Conservation (phyloP, 148 eudicot genomes). For the Rhododendron ovatum region DNA sequence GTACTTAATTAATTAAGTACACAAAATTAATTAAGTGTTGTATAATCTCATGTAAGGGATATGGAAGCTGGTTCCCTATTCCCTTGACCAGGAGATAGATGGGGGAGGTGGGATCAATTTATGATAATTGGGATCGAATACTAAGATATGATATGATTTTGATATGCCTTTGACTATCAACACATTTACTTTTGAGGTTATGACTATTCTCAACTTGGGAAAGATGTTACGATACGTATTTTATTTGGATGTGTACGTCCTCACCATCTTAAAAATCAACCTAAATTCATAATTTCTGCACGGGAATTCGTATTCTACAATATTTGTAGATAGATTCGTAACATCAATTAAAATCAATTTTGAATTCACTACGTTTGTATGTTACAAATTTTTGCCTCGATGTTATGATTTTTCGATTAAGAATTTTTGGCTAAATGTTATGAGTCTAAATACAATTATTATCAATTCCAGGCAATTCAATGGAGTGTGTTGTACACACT, state of each 20-base stretch:
- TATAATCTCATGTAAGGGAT: neutral
- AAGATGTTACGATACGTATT: neutral
- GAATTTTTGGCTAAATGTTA: neutral
- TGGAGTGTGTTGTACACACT: neutral
- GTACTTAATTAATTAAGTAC: neutral
- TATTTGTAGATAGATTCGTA: neutral
- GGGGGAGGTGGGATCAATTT: neutral
- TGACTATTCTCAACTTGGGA: neutral
- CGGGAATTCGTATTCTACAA: neutral
- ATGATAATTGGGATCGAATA: neutral
- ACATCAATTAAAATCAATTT: neutral
- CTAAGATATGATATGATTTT: neutral
- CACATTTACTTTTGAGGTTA: neutral
- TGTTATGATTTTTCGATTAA: neutral
- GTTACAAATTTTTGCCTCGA: neutral
- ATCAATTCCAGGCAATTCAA: neutral
- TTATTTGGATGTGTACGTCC: too few species aligned
- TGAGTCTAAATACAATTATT: neutral
- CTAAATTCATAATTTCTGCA: too few species aligned
- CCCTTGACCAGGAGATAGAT: slow-evolving; percentile 1
- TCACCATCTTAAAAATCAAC: neutral
- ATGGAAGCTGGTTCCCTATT: neutral
- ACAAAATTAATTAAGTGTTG: neutral
- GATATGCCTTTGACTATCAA: neutral
- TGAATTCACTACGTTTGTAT: neutral